These are phyloP conservation scores for Crassisporium funariophilum DNA, from an alignment of 768 basidiomycete species.

Conservation along the genomic window DNA sequence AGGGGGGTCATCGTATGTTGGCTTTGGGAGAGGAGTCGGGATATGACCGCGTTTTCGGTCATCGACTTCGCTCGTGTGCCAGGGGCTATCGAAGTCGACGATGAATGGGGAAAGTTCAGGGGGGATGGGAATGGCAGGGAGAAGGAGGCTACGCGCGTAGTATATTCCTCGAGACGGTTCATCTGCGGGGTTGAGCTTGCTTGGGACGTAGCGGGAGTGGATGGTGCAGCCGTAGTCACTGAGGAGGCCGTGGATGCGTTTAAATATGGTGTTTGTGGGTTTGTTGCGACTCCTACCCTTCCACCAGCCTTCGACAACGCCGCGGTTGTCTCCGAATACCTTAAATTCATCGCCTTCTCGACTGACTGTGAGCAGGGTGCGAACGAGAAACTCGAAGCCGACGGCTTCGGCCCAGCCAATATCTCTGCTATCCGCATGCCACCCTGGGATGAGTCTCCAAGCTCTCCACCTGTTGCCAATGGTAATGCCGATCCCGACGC, in stretches of 20 bases:
- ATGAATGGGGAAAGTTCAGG: slow-evolving; percentile 20
- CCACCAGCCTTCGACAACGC: slow-evolving; percentile 43
- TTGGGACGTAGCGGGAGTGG: slow-evolving; percentile 34
- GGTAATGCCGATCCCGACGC: slow-evolving; percentile 27
- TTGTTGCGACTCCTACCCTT: slow-evolving; percentile 33
- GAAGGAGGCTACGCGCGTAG: slow-evolving; percentile 15
- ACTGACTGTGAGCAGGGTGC: neutral
- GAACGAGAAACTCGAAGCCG: slow-evolving; percentile 40
- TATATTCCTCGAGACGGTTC: slow-evolving; percentile 35
- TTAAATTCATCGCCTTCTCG: slow-evolving; percentile 11
- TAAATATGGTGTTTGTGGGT: slow-evolving; percentile 29
- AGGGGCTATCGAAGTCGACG: slow-evolving; percentile 21
- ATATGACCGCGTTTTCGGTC: neutral
- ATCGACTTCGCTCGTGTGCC: slow-evolving; percentile 7
- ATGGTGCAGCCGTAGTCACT: slow-evolving; percentile 4
- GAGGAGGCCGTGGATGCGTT: slow-evolving; percentile 14
- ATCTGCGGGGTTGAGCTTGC: slow-evolving; percentile 38
- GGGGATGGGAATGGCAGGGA: slow-evolving; percentile 32
- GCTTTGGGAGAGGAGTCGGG: neutral
- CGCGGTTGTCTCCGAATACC: slow-evolving; percentile 37
- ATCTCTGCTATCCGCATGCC: slow-evolving; percentile 31
- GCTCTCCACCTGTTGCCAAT: neutral
- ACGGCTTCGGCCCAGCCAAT: slow-evolving; percentile 50
- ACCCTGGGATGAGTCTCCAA: slow-evolving; percentile 14
- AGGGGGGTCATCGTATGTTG: neutral